Percentiles rank a stretch among this genome's conserved stretches.
phyloP scores from a whole-genome alignment of 1,284 basidiomycete genomes.

The Ustilago sp. region DNA sequence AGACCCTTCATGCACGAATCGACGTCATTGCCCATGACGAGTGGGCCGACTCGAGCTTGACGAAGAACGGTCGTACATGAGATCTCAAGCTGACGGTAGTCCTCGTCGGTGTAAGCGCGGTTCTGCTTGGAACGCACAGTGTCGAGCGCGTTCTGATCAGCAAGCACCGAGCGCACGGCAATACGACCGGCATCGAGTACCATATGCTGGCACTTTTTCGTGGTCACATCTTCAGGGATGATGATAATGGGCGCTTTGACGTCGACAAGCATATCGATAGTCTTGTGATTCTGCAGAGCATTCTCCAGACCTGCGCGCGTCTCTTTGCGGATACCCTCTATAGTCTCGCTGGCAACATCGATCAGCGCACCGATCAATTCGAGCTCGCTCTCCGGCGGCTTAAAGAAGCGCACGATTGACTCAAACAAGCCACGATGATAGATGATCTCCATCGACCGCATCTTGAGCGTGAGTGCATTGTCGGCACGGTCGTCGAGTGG shows the following conservation, averaged over 20 bases:
- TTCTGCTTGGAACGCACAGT: slow-evolving; percentile 87
- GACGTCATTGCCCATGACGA: slow-evolving; percentile 88
- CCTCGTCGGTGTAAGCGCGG: slow-evolving; percentile 86
- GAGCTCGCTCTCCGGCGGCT: slow-evolving; percentile 91
- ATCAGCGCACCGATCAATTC: slow-evolving; percentile 83
- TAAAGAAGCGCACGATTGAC: slow-evolving; percentile 91
- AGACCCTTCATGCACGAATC: slow-evolving; percentile 78
- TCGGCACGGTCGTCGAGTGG: slow-evolving; percentile 94
- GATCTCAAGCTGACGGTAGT: slow-evolving; percentile 86
- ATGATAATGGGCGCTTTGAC: slow-evolving; percentile 98
- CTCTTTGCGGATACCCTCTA: slow-evolving; percentile 94
- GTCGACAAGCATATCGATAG: slow-evolving; percentile 93
- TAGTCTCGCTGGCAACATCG: slow-evolving; percentile 89
- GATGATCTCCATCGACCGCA: slow-evolving; percentile 98
- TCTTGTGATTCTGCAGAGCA: slow-evolving; percentile 92
- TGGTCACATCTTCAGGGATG: slow-evolving; percentile 86
- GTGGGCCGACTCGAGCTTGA: slow-evolving; percentile 88
- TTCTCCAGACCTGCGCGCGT: slow-evolving; percentile 94
- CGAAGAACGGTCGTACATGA: slow-evolving; percentile 96
- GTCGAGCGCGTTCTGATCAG: slow-evolving; percentile 83
- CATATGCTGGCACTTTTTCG: slow-evolving; percentile 83
- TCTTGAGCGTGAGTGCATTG: slow-evolving; percentile 86
- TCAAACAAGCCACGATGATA: slow-evolving; percentile 96
- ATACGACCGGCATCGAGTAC: slow-evolving; percentile 98
- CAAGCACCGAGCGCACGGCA: slow-evolving; percentile 88